Conservation (phyloP, 2,329 filamentous ascomycete species). For the Hansfordia pulvinata region DNA sequence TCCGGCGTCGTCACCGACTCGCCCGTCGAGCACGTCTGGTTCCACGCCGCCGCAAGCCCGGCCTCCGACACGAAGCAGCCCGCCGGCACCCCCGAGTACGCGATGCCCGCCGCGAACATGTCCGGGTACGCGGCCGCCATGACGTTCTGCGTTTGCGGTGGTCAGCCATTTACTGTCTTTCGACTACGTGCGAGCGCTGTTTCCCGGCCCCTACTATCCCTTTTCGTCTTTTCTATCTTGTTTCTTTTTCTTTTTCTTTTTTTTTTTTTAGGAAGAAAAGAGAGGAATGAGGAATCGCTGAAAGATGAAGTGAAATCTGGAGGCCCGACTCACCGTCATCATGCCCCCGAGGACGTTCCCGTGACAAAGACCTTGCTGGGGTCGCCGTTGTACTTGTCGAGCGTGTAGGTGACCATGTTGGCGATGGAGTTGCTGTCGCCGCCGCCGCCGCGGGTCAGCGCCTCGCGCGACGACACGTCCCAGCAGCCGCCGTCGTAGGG, state of each 20-base stretch:
- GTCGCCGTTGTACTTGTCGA: constrained; percentile 38
- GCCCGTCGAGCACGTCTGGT: constrained; percentile 34
- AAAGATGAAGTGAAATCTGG: neutral
- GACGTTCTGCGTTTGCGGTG: constrained; percentile 19
- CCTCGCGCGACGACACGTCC: constrained; percentile 30
- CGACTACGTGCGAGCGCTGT: no score
- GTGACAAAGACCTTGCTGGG: constrained; percentile 36
- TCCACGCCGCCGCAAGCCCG: constrained; percentile 30
- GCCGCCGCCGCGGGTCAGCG: constrained; percentile 41
- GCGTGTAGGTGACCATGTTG: constrained; percentile 43
- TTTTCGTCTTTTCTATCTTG: no score
- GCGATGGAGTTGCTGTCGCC: constrained; percentile 41
- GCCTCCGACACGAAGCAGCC: constrained; percentile 28
- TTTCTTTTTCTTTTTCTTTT: no score
- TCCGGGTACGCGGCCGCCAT: constrained; percentile 32
- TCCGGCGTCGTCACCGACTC: constrained; percentile 24
- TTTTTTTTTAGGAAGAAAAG: neutral
- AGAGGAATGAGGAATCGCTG: neutral
- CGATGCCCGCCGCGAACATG: constrained; percentile 28
- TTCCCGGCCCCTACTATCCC: no score
- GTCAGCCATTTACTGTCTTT: no score
- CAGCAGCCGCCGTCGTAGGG: constrained; percentile 35
- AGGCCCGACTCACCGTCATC: constrained; percentile 25
- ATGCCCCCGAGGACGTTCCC: constrained; percentile 32
- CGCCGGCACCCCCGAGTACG: constrained; percentile 27